Conservation (phyloP, 306 rosid genomes). For the Fagus crenata region DNA sequence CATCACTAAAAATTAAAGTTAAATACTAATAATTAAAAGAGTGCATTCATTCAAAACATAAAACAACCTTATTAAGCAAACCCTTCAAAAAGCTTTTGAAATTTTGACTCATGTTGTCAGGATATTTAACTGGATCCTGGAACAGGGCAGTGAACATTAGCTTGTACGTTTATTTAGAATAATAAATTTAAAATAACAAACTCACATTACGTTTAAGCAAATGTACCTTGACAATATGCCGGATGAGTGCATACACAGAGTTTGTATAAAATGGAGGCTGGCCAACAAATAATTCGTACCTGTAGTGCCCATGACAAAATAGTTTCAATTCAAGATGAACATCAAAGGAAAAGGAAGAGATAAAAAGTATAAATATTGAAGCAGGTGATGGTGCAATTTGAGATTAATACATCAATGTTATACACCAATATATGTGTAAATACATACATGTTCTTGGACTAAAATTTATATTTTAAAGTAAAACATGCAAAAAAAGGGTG, state of each 20-base stretch:
- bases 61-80: conserved; percentile 84
- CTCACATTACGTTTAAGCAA: not conserved
- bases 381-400: conserved; percentile 21
- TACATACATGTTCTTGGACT: not conserved
- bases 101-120: conserved; percentile 77
- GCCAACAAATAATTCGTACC: conserved; percentile 98
- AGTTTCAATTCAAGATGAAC: conserved; percentile 33
- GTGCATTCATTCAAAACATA: conserved; percentile 27
- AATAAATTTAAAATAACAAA: conserved; percentile 15
- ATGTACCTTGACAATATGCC: conserved; percentile 93
- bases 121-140: conserved; percentile 98
- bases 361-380: conserved; percentile 6
- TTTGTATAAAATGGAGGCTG: conserved; percentile 99
- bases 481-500: not conserved
- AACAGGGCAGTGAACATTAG: conserved; percentile 36
- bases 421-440: too few relatives aligned
- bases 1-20: conserved; percentile 23
- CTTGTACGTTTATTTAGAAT: conserved; percentile 5
- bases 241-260: conserved; percentile 90
- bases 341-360: conserved; percentile 21
- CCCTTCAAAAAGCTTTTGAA: conserved; percentile 91
- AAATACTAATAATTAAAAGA: conserved; percentile 15
- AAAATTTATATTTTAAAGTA: not conserved
- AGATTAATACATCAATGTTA: conserved; percentile 26
- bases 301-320: conserved; percentile 38